Evolutionary conservation across 2,329 filamentous ascomycete genomes (phyloP).

Genomic region (Moelleriella libera): DNA sequence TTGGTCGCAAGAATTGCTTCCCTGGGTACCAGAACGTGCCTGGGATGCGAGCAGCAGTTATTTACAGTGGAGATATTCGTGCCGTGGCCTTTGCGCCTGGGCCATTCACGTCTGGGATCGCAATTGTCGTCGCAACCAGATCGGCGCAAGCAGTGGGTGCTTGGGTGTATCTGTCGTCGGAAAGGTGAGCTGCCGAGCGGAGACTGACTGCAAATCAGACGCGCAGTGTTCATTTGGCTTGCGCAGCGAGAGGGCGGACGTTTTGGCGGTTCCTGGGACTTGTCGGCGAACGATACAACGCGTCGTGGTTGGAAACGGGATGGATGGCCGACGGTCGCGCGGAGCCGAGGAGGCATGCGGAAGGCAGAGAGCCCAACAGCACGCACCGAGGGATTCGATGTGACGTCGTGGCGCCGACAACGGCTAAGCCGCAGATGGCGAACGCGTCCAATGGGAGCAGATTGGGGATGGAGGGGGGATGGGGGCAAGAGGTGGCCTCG

Average conservation of each 20-base stretch:
- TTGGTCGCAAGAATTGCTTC: slow-evolving; percentile 1
- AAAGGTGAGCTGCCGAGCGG: not conserved
- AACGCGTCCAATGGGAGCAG: not conserved
- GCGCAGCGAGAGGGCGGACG: not conserved
- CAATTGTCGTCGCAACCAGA: not conserved
- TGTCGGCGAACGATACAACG: not conserved
- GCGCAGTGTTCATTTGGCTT: slow-evolving; percentile 1
- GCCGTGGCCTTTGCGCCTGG: slow-evolving; percentile 1
- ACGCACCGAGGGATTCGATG: not conserved
- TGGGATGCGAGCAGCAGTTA: not conserved
- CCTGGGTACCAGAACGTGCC: slow-evolving; percentile 1
- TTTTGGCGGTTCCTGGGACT: not conserved
- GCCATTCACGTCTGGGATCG: not conserved
- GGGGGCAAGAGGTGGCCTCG: no score
- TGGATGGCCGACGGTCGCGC: not conserved
- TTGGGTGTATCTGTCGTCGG: not conserved
- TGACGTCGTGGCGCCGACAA: not conserved
- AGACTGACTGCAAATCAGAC: not conserved
- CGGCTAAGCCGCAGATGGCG: not conserved
- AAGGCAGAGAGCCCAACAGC: not conserved
- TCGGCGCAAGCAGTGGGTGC: not conserved
- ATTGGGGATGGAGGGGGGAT: no score
- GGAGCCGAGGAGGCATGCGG: not conserved
- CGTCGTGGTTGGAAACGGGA: not conserved
- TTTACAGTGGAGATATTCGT: slow-evolving; percentile 3